Percentiles rank a stretch among this genome's conserved stretches.
Evolutionary conservation across 2,329 filamentous ascomycete genomes (phyloP).

Genomic region (Macrophomina pseudophaseolina): DNA sequence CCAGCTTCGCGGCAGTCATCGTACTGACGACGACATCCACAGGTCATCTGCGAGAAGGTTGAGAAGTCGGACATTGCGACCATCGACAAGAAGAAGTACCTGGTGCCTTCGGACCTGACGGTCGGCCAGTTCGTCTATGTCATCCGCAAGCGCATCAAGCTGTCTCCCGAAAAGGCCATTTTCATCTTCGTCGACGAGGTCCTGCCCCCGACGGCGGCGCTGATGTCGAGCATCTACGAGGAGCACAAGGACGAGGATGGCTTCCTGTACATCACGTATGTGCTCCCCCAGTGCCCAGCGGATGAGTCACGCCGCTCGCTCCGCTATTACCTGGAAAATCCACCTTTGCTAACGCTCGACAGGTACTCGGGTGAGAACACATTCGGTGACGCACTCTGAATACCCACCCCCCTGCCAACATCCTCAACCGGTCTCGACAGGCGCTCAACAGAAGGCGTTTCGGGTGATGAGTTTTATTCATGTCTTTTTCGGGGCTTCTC

Average conservation of each 20-base stretch:
- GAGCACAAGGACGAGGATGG: conserved; percentile 92
- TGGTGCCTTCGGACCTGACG: conserved; percentile 95
- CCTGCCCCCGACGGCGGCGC: conserved; percentile 89
- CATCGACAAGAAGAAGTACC: conserved; percentile 99
- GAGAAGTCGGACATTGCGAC: conserved; percentile 99
- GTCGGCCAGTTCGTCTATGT: conserved; percentile 99
- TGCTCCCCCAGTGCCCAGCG: conserved; percentile 29
- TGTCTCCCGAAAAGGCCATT: conserved; percentile 99
- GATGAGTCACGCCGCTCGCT: conserved; percentile 8
- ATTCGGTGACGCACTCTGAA: conserved; percentile 64
- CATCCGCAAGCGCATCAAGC: conserved; percentile 99
- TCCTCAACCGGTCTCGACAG: conserved; percentile 18
- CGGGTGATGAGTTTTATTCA: conserved; percentile 33
- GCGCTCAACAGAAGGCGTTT: conserved; percentile 35
- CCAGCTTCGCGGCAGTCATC: neutral
- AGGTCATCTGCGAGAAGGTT: conserved; percentile 99
- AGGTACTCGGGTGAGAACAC: conserved; percentile 99
- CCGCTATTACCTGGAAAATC: conserved; percentile 7
- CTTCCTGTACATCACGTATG: conserved; percentile 96
- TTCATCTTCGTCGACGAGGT: conserved; percentile 99
- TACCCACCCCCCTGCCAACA: conserved; percentile 16
- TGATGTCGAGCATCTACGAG: conserved; percentile 99
- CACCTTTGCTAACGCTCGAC: conserved; percentile 26
- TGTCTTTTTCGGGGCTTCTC: conserved; percentile 28
- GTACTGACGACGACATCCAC: conserved; percentile 29